Percentiles rank a stretch among this genome's conserved stretches.
These are phyloP conservation scores for Glycine soja DNA, from an alignment of 306 rosid species.

Conservation along the genomic window DNA sequence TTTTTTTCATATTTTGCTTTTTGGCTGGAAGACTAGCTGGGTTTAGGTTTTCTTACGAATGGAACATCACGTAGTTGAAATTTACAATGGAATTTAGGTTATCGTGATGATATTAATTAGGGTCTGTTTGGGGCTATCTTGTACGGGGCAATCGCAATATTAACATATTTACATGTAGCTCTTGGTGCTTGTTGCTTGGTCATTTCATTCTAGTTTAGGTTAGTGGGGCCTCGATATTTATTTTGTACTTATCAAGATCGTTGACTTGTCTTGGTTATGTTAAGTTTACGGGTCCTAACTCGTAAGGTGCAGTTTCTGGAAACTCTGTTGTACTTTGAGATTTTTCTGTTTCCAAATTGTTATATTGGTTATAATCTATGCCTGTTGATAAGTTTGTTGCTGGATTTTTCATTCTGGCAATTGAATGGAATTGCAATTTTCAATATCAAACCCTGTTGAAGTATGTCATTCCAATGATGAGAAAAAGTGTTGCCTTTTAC, in stretches of 20 bases:
- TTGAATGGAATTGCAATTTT: neutral
- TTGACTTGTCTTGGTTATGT: slow-evolving; percentile 2
- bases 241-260: neutral
- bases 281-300: neutral
- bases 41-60: slow-evolving; percentile 16
- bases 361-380: neutral
- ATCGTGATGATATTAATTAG: neutral
- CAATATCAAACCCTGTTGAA: neutral
- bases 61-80: neutral
- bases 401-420: slow-evolving; percentile 1
- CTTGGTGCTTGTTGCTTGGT: neutral
- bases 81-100: neutral
- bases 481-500: neutral
- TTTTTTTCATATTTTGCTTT: neutral
- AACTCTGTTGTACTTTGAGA: neutral
- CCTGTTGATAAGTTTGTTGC: neutral
- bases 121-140: slow-evolving; percentile 1
- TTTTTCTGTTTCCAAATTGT: neutral
- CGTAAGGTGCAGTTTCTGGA: neutral
- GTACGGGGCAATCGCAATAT: neutral
- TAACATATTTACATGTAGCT: neutral
- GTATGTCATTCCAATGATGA: neutral
- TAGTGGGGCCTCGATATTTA: neutral
- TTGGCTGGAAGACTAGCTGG: neutral
- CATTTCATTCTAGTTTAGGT: neutral